Percentiles rank a stretch among this genome's conserved stretches.
phyloP scores from a whole-genome alignment of 208 protist species.

The Wallacemonas sp. region DNA sequence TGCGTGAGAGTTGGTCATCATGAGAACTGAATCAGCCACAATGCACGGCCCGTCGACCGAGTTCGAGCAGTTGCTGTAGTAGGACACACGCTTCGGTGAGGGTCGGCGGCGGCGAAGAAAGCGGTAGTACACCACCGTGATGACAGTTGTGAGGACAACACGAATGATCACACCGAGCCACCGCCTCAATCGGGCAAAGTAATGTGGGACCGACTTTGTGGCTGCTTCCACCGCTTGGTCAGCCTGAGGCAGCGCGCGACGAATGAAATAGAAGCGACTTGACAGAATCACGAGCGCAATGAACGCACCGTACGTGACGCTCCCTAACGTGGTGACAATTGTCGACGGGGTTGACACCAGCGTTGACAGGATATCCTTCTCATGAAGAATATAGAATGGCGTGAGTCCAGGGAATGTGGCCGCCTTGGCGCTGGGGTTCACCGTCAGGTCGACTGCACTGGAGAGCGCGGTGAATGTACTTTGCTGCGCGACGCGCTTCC shows the following conservation, averaged over 20 bases:
- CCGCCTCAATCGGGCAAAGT: background rate
- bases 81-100: constrained; percentile 22
- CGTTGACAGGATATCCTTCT: constrained; percentile 25
- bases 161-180: background rate
- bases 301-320: constrained; percentile 36
- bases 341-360: constrained; percentile 45
- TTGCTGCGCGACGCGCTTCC: constrained; percentile 39
- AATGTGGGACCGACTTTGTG: background rate
- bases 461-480: constrained; percentile 10
- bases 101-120: constrained; percentile 37
- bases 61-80: constrained; percentile 45
- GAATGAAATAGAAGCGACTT: too few species aligned
- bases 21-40: constrained; percentile 50
- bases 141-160: background rate
- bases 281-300: constrained; percentile 15
- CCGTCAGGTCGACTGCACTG: constrained; percentile 36
- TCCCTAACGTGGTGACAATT: constrained; percentile 29
- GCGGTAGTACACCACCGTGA: constrained; percentile 20
- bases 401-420: constrained; percentile 33
- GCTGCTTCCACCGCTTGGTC: background rate
- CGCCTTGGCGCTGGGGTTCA: constrained; percentile 27
- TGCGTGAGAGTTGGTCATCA: constrained; percentile 70
- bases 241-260: too few species aligned
- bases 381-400: constrained; percentile 34
- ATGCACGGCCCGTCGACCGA: constrained; percentile 37